These are phyloP conservation scores for Mortierella sp. DNA, from an alignment of 371 early-diverging fungal species.

Conservation along the genomic window DNA sequence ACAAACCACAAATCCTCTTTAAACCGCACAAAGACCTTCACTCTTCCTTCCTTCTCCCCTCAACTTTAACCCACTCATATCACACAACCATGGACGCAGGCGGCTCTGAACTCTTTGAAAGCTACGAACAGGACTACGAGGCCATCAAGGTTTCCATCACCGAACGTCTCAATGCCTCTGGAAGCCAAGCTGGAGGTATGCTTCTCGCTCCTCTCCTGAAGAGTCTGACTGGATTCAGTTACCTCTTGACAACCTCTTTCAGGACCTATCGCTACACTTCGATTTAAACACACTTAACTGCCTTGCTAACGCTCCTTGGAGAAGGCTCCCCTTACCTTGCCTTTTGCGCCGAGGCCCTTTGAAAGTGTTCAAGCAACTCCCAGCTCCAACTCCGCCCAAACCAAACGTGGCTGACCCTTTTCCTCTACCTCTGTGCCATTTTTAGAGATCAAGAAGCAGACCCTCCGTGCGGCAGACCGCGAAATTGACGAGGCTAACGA, in stretches of 20 bases:
- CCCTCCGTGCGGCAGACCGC: slow-evolving; percentile 81
- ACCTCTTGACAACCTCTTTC: not conserved
- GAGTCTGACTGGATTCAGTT: not conserved
- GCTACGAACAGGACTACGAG: slow-evolving; percentile 89
- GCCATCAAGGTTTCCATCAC: slow-evolving; percentile 73
- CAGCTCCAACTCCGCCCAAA: not conserved
- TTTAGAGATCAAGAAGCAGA: slow-evolving; percentile 80
- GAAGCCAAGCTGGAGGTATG: slow-evolving; percentile 72
- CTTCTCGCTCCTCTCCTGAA: not conserved
- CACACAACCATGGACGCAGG: slow-evolving; percentile 53
- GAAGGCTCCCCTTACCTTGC: not conserved
- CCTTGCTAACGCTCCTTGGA: not conserved
- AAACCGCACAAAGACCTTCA: not conserved
- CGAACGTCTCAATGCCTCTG: slow-evolving; percentile 71
- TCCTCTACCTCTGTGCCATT: not conserved
- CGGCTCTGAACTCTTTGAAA: slow-evolving; percentile 84
- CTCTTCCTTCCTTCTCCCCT: not conserved
- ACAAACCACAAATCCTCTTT: not conserved
- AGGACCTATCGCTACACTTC: not conserved
- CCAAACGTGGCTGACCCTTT: slow-evolving; percentile 12
- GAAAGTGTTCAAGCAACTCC: not conserved
- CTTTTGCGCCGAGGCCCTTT: not conserved
- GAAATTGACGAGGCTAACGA: slow-evolving; percentile 94
- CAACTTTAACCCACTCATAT: not conserved
- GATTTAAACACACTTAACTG: no score